These are phyloP conservation scores for Arthrobotrys entomopaga DNA, from an alignment of 2,329 filamentous ascomycete species.

Conservation along the genomic window DNA sequence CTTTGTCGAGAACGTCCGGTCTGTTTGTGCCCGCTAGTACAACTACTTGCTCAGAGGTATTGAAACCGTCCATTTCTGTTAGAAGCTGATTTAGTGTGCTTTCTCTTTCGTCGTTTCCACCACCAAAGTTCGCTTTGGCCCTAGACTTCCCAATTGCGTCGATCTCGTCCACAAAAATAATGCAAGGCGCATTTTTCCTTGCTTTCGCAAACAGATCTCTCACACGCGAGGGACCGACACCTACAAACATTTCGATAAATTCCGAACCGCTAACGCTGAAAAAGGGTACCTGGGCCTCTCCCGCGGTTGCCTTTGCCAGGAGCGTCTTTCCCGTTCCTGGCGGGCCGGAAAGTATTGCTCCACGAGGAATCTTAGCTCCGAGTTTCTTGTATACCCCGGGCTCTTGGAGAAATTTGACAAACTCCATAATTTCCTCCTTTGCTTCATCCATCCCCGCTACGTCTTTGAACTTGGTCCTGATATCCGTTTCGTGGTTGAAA, in stretches of 20 bases:
- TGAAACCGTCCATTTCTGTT: constrained; percentile 88
- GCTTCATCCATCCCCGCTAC: constrained; percentile 98
- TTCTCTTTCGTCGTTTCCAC: constrained; percentile 96
- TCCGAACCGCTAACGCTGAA: constrained; percentile 98
- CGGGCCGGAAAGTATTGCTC: constrained; percentile 95
- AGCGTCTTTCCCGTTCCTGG: constrained; percentile 98
- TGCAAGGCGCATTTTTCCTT: constrained; percentile 94
- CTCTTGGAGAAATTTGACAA: constrained; percentile 95
- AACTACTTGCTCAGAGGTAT: constrained; percentile 70
- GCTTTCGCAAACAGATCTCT: constrained; percentile 94
- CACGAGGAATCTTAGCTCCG: constrained; percentile 96
- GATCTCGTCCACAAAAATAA: constrained; percentile 99
- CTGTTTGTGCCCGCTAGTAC: constrained; percentile 97
- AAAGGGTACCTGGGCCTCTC: constrained; percentile 96
- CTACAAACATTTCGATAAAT: constrained; percentile 99
- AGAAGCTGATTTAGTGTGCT: constrained; percentile 97
- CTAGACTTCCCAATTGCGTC: constrained; percentile 95
- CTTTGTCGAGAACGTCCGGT: constrained; percentile 92
- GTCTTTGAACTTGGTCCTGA: constrained; percentile 97
- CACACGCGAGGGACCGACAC: constrained; percentile 94
- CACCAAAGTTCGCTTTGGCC: constrained; percentile 81
- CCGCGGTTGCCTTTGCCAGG: constrained; percentile 94
- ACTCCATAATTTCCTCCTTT: constrained; percentile 98
- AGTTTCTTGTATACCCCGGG: constrained; percentile 91
- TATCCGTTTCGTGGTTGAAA: constrained; percentile 95